Evolutionary conservation across 2,329 filamentous ascomycete species (phyloP), one percentile per base, ranked within the genome.

Genomic region (Aspergillus candidus): DNA sequence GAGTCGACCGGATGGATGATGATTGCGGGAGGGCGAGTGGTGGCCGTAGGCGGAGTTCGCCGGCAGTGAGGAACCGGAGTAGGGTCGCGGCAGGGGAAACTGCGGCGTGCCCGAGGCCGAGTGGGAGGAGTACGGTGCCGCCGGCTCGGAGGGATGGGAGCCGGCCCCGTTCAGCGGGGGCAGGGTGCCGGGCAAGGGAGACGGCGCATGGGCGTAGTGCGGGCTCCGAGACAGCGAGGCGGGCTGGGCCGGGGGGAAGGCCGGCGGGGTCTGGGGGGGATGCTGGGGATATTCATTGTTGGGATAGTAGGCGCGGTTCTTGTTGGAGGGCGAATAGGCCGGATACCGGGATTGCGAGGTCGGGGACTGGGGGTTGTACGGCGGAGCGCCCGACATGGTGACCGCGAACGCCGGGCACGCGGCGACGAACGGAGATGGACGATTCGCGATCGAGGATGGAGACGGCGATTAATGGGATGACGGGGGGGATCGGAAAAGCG

Each of bases 361-460:
- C 44, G 70, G 69, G 53, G 70, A 72, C 54, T 69, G 69, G 47
- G 66, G 60, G 54, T 67, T 66, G 53, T 68, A 71, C 47, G 70
- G 68, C 51, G 69, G 68, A 62, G 61, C 65, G 52, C 67, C 67
- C 49, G 67, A 62, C 67, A 70, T 70, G 57, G 54, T 66, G 63
- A 55, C 57, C 57, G 58, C 56, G 55, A 58, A 53, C 56, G 52
- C 50, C 49, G 56, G 51, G 47, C 49, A 50, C 53, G 60, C 58
- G 54, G 56, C 57, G 55, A 53, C 49, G 49, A 51, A 49, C 35
- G 31, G 41, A 39, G 41, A n/a, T 29, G 11, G 36, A 35, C 14
- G 13, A 35, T n/a, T n/a, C 14, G 34, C 14, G 11, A 15, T 4
- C 13, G 35, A 12, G 7, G 22, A 27, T 27, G 22, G 22, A 27